These are phyloP conservation scores for Thraustochytrium striatum DNA, from an alignment of 352 stramenopile species.

Conservation along the genomic window DNA sequence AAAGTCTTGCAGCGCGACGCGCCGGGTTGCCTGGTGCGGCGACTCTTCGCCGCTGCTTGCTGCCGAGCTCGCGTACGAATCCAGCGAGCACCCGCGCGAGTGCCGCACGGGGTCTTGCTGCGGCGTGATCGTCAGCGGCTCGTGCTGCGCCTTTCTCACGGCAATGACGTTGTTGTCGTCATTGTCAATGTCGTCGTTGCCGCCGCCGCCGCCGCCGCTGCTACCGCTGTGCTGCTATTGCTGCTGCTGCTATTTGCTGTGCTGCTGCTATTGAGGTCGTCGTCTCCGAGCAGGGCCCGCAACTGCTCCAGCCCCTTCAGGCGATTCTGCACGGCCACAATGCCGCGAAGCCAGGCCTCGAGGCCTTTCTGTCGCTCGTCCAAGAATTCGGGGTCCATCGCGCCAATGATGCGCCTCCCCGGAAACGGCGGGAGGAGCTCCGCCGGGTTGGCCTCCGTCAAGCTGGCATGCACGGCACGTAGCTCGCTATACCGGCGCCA, in stretches of 20 bases:
- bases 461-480: background rate
- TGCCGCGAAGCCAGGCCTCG: background rate
- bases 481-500: background rate
- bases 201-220: background rate
- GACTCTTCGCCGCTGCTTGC: background rate
- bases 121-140: background rate
- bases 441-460: background rate
- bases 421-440: conserved; percentile 4
- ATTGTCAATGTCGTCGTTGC: too few relatives aligned
- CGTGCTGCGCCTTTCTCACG: background rate
- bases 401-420: background rate
- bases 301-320: background rate
- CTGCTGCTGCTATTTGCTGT: background rate
- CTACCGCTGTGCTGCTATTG: background rate
- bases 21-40: background rate
- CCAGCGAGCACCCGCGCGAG: background rate
- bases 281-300: background rate
- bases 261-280: background rate
- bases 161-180: too few relatives aligned
- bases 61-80: background rate
- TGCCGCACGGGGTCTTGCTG: too few relatives aligned
- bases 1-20: conserved; percentile 80
- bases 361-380: background rate
- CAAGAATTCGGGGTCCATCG: background rate
- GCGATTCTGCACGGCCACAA: background rate